Evolutionary conservation across 83 land plant species (phyloP).

Genomic region (Diphasiastrum complanatum): DNA sequence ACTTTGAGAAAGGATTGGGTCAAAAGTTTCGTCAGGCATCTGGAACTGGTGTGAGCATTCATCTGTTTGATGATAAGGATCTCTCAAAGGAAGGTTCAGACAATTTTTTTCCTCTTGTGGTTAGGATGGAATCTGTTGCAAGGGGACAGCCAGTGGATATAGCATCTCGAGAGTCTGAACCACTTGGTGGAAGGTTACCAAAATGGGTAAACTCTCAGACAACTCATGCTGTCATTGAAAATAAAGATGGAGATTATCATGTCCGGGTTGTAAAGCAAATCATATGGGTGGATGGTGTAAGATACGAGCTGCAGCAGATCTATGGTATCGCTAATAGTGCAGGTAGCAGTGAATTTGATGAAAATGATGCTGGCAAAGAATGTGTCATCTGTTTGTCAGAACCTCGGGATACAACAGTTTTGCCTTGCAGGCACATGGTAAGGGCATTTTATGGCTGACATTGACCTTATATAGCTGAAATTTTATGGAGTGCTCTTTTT

Average conservation of each 20-base stretch:
- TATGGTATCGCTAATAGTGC: slow-evolving; percentile 82
- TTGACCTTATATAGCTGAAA: too few relatives aligned
- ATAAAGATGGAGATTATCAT: slow-evolving; percentile 56
- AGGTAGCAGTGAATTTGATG: slow-evolving; percentile 46
- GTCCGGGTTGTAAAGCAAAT: slow-evolving; percentile 79
- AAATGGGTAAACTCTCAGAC: slow-evolving; percentile 60
- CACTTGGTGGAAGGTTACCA: slow-evolving; percentile 38
- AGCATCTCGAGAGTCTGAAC: slow-evolving; percentile 26
- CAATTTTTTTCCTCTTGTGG: slow-evolving; percentile 67
- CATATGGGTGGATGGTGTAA: slow-evolving; percentile 63
- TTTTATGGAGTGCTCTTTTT: too few relatives aligned
- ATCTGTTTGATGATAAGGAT: slow-evolving; percentile 57
- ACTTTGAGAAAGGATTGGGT: slow-evolving; percentile 65
- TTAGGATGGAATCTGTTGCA: slow-evolving; percentile 50
- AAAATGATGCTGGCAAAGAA: slow-evolving; percentile 78
- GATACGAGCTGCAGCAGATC: slow-evolving; percentile 92
- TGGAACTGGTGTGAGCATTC: slow-evolving; percentile 69
- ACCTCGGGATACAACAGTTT: slow-evolving; percentile 78
- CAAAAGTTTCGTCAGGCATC: slow-evolving; percentile 75
- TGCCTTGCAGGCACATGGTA: slow-evolving; percentile 98
- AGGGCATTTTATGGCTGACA: too few relatives aligned
- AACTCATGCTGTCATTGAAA: slow-evolving; percentile 88
- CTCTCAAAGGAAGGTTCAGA: slow-evolving; percentile 53
- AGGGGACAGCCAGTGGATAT: slow-evolving; percentile 21
- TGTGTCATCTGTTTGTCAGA: slow-evolving; percentile 97